Evolutionary conservation across 495 filamentous ascomycete genomes (phyloP), one percentile per base, ranked within the genome.

Genomic region (Geoglossum glabrum): DNA sequence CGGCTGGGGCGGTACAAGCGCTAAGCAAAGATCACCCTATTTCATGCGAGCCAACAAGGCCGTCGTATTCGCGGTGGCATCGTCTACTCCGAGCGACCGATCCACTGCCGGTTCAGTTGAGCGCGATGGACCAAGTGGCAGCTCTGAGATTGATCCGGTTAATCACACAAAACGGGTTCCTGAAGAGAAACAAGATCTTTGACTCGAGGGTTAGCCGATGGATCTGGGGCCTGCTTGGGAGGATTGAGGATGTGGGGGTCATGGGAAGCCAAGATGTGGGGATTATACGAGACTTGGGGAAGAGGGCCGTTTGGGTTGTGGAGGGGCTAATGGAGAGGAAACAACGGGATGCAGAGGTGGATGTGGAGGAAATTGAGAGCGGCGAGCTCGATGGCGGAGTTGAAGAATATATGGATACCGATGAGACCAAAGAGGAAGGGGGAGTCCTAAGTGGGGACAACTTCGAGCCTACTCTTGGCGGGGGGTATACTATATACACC

Each of bases 91-190:
- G 77, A 61, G 54, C 71, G 68, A 68, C 78, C 6, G 77, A 82
- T 52, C 87, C 87, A 8, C 68, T 75, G 17, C 82, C 83, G 11
- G 78, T 73, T 0, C 85, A 88, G 63, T 63, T 90, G 19, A 82
- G 80, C 0, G 74, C 75, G 21, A 82, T 90, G 79, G 75, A 84
- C 62, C 77, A 77, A 57, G 71, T 71, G 3, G 74, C 71, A 58
- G 76, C 83, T 3, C 63, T 87, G 19, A 71, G 73, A 21, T 69
- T 87, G 28, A 59, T 85, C 13, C 65, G 72, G 21, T 43, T 66
- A 46, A 58, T 63, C 34, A 55, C 63, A 17, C 58, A 71, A 11
- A 58, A 45, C 23, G 72, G 71, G 49, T 71, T 75, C 54, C 63
- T 83, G 17, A 68, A 72, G 11, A 72, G 74, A 15, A 69, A 68